These are phyloP conservation scores for Cutaneotrichosporon dermatis DNA, from an alignment of 1,284 basidiomycete genomes.

Conservation along the genomic window DNA sequence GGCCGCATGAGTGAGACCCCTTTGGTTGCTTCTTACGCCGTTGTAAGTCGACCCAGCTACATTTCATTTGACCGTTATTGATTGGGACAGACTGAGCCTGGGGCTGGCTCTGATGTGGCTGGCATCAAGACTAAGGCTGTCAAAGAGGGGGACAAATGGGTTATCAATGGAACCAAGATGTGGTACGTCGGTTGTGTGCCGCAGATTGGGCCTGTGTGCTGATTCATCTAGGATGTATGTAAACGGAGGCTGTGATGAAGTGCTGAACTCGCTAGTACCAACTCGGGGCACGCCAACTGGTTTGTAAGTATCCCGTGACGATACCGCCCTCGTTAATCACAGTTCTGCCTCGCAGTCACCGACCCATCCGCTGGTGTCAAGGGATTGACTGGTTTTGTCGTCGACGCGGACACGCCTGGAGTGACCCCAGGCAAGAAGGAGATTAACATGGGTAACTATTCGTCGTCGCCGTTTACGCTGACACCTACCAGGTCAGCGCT, in stretches of 20 bases:
- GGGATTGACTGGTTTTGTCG: conserved; percentile 56
- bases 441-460: conserved; percentile 54
- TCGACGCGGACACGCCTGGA: conserved; percentile 54
- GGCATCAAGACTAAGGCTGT: conserved; percentile 52
- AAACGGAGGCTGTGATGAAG: neutral
- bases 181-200: conserved; percentile 38
- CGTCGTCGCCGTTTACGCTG: conserved; percentile 2
- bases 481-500: conserved; percentile 48
- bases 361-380: conserved; percentile 51
- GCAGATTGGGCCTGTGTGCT: conserved; percentile 7
- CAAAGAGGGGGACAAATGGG: conserved; percentile 54
- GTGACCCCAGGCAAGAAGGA: conserved; percentile 55
- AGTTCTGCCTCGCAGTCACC: conserved; percentile 56
- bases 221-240: conserved; percentile 36
- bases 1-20: conserved; percentile 57
- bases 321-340: neutral
- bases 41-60: conserved; percentile 23
- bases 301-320: conserved; percentile 29
- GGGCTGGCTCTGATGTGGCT: conserved; percentile 56
- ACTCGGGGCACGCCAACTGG: conserved; percentile 54
- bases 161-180: conserved; percentile 55
- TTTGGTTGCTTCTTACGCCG: conserved; percentile 56
- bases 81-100: conserved; percentile 50
- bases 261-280: conserved; percentile 44
- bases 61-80: neutral